phyloP scores from a whole-genome alignment of 371 early-diverging fungal species.

The Caulochytrium protostelioides region DNA sequence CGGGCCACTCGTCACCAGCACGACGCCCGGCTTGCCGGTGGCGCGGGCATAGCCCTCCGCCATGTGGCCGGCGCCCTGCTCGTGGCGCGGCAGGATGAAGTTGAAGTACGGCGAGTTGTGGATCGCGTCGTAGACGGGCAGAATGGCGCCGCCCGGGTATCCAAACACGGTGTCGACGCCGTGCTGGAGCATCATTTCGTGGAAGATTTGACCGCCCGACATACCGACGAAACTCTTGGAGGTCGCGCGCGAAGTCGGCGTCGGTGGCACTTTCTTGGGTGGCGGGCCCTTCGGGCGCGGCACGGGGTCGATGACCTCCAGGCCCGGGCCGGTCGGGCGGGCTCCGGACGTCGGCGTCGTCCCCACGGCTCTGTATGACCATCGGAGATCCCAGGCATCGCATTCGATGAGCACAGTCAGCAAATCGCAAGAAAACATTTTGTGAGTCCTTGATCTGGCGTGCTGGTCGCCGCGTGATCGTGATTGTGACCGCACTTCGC shows the following conservation, averaged over 20 bases:
- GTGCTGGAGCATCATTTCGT: conserved; percentile 90
- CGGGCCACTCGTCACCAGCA: conserved; percentile 90
- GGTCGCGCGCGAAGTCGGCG: not conserved
- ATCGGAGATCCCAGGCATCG: too few relatives aligned
- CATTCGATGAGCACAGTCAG: too few relatives aligned
- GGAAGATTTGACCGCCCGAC: conserved; percentile 95
- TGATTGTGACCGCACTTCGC: too few relatives aligned
- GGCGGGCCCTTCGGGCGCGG: not conserved
- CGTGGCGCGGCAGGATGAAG: conserved; percentile 83
- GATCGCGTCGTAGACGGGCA: conserved; percentile 93
- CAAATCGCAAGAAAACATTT: too few relatives aligned
- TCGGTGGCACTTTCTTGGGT: not conserved
- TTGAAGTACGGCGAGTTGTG: conserved; percentile 82
- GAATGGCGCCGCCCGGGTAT: conserved; percentile 90
- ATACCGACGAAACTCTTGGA: conserved; percentile 43
- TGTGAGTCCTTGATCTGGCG: too few relatives aligned
- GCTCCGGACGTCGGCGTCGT: too few relatives aligned
- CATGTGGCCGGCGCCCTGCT: conserved; percentile 96
- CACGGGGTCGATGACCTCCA: too few relatives aligned
- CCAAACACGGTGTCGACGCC: conserved; percentile 84
- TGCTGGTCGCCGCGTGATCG: too few relatives aligned
- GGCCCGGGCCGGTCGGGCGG: too few relatives aligned
- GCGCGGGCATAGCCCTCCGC: conserved; percentile 91
- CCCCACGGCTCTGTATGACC: too few relatives aligned
- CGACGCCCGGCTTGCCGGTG: conserved; percentile 81